A percentile compares a stretch with the other conserved stretches of the same genome.
These are phyloP conservation scores for Trichosanthes truncata DNA, from an alignment of 306 rosid genomes.

Conservation along the genomic window DNA sequence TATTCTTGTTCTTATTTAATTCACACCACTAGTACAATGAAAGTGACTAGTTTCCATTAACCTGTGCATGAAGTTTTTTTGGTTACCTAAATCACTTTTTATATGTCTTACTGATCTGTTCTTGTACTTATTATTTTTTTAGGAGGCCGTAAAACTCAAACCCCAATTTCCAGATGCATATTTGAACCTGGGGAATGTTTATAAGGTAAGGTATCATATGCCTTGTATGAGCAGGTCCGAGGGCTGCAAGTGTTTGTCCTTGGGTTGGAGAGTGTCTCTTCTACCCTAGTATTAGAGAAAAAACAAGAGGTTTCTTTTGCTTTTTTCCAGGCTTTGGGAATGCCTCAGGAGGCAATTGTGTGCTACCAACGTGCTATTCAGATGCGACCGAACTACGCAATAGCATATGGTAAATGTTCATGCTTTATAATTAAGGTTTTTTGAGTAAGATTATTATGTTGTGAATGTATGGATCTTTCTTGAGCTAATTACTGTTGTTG, in stretches of 20 bases:
- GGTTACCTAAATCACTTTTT: not conserved
- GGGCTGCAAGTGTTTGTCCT: constrained; percentile 37
- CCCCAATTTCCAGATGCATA: constrained; percentile 99
- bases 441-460: not conserved
- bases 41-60: not conserved
- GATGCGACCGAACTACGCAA: constrained; percentile 79
- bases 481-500: not conserved
- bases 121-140: not conserved
- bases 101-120: constrained; percentile 8
- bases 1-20: constrained; percentile 10
- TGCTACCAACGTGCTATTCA: constrained; percentile 94
- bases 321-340: constrained; percentile 78
- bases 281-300: constrained; percentile 33
- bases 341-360: constrained; percentile 90
- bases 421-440: not conserved
- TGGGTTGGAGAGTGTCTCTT: constrained; percentile 21
- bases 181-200: constrained; percentile 94
- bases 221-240: constrained; percentile 29
- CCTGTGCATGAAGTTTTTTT: not conserved
- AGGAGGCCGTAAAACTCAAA: constrained; percentile 98
- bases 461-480: not conserved
- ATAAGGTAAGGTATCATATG: constrained; percentile 67
- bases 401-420: constrained; percentile 71
- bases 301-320: constrained; percentile 33
- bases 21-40: constrained; percentile 3